A percentile compares a stretch with the other conserved stretches of the same genome.
Evolutionary conservation across 129 eudicot species (phyloP).

Genomic region (Kitagawia praeruptora): DNA sequence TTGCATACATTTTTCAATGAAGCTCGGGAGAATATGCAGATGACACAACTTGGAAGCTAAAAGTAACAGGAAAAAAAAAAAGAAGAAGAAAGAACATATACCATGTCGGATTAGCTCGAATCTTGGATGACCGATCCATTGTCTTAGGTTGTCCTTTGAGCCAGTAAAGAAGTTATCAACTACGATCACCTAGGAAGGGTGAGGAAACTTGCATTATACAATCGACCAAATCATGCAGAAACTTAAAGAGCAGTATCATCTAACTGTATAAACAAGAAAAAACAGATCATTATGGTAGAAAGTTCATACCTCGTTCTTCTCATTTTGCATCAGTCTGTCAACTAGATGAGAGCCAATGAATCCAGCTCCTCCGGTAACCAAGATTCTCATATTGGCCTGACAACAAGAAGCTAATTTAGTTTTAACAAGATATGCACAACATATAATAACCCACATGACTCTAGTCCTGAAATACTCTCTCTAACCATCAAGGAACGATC

Average conservation of each 20-base stretch:
- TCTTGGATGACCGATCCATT: conserved; percentile 90
- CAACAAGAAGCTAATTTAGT: conserved; percentile 6
- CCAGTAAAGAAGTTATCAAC: conserved; percentile 87
- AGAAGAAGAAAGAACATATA: conserved; percentile 23
- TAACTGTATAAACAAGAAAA: background rate
- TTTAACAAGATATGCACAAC: background rate
- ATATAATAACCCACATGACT: background rate
- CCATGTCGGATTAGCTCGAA: conserved; percentile 95
- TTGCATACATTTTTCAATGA: background rate
- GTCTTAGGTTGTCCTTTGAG: conserved; percentile 71
- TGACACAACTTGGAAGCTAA: background rate
- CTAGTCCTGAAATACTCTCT: background rate
- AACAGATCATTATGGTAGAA: background rate
- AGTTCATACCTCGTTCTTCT: conserved; percentile 63
- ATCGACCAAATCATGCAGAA: background rate
- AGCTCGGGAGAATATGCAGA: background rate
- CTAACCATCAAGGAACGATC: background rate
- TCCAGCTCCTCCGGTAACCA: conserved; percentile 94
- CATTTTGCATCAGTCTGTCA: conserved; percentile 77
- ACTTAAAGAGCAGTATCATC: background rate
- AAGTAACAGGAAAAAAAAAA: background rate
- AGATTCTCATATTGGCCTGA: conserved; percentile 86
- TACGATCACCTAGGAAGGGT: conserved; percentile 51
- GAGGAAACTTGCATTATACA: conserved; percentile 4
- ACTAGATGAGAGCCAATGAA: conserved; percentile 87